Evolutionary conservation across 2,329 filamentous ascomycete species (phyloP), one percentile per base, ranked within the genome.

Genomic region (Sporothrix curviconia): DNA sequence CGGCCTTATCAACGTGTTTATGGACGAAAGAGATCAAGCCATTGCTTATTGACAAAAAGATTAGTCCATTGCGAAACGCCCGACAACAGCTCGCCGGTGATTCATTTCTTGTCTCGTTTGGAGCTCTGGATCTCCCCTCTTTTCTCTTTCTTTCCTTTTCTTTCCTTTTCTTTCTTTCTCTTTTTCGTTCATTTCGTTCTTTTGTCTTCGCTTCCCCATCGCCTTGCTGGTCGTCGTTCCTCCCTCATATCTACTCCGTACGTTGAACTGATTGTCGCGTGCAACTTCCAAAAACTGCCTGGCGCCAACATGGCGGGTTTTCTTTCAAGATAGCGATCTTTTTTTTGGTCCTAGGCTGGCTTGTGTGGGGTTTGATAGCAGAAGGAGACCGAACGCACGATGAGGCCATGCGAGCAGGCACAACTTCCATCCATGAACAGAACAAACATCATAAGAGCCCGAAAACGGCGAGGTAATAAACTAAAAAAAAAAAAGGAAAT

Each of bases 281-380:
- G 52, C 22, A 55, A 28, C 52, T 59, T 15, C 57, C 57, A n/a
- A 19, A 59, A 55, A 25, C 37, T 51, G 55, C 37, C n/a, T 53
- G 40, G 55, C 39, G 47, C 17, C 17, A 17, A 44, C 19, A 36
- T n/a, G 22, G 25, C 25, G 22, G 17, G 28, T 15, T 15, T 25
- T 19, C 47, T n/a, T 40, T 42, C 37, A 17, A 40, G 50, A 42
- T 53, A 43, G 50, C 28, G 37, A 53, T 6, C 25, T 25, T 25
- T n/a, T n/a, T n/a, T n/a, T n/a, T n/a, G 50, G 36, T 28, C 22
- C 11, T 32, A n/a, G 22, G 39, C 19, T 28, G 36, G 42, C 39
- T 19, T 37, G 42, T 47, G 30, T 43, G 24, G 47, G 25, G n/a
- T n/a, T n/a, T 37, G 47, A 50, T 37, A 50, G 40, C 36, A 37